phyloP scores from a whole-genome alignment of 495 filamentous ascomycete genomes.

The Recurvomyces mirabilis region DNA sequence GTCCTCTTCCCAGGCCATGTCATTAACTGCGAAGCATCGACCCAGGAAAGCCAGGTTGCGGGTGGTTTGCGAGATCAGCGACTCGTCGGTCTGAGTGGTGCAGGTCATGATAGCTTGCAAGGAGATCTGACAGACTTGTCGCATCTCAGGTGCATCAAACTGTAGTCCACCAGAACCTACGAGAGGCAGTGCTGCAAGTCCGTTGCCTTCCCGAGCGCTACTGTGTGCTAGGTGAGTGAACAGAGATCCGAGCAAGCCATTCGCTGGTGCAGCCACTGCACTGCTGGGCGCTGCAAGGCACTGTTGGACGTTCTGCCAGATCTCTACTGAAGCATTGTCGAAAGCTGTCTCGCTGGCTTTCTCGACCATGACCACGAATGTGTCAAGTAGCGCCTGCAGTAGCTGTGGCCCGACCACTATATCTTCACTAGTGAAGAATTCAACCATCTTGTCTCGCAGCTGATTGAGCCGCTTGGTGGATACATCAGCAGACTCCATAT shows the following conservation, averaged over 20 bases:
- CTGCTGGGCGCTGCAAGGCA: conserved; percentile 62
- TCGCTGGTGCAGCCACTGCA: conserved; percentile 65
- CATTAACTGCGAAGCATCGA: conserved; percentile 54
- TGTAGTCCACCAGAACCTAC: conserved; percentile 57
- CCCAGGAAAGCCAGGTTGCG: conserved; percentile 70
- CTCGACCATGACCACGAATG: conserved; percentile 40
- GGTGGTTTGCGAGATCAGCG: conserved; percentile 58
- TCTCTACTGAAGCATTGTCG: conserved; percentile 37
- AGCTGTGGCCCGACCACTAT: conserved; percentile 34
- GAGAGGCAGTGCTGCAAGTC: conserved; percentile 48
- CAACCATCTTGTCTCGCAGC: conserved; percentile 20
- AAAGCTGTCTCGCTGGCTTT: conserved; percentile 52
- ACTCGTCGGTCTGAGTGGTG: conserved; percentile 51
- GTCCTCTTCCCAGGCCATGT: conserved; percentile 35
- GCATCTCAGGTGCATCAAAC: conserved; percentile 53
- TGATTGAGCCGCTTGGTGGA: conserved; percentile 50
- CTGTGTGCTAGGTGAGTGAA: conserved; percentile 66
- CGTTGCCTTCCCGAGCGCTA: conserved; percentile 35
- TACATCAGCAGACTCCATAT: conserved; percentile 57
- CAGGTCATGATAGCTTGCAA: conserved; percentile 49
- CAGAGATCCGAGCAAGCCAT: conserved; percentile 62
- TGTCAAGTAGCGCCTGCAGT: conserved; percentile 62
- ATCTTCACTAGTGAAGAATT: conserved; percentile 5
- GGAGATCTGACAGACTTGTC: conserved; percentile 50
- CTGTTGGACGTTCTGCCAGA: conserved; percentile 57